A percentile compares a stretch with the other conserved stretches of the same genome.
Evolutionary conservation across 495 filamentous ascomycete species (phyloP).

Genomic region (Hypoxylon rickii): DNA sequence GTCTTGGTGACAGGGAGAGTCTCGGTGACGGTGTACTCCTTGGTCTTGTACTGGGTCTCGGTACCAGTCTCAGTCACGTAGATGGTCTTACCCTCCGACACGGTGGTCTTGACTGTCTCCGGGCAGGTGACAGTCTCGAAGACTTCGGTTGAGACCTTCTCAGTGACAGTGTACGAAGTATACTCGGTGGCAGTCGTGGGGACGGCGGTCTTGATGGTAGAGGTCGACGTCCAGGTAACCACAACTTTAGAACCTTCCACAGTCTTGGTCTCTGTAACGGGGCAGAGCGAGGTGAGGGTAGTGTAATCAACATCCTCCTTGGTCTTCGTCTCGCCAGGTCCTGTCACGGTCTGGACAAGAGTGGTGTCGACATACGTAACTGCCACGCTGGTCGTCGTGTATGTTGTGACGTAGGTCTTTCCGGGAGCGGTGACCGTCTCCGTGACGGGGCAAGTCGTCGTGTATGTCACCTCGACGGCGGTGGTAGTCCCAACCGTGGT

Average conservation of each 20-base stretch:
- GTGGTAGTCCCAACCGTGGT: conserved; percentile 42
- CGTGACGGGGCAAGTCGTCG: conserved; percentile 47
- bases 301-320: conserved; percentile 39
- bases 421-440: conserved; percentile 45
- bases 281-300: conserved; percentile 47
- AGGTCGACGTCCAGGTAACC: conserved; percentile 49
- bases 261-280: conserved; percentile 50
- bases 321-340: conserved; percentile 32
- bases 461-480: conserved; percentile 47
- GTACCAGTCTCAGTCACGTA: conserved; percentile 51
- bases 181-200: conserved; percentile 31
- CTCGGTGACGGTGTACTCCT: conserved; percentile 40
- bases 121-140: conserved; percentile 49
- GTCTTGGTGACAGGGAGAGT: conserved; percentile 45
- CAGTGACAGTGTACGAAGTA: conserved; percentile 42
- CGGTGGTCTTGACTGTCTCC: conserved; percentile 48
- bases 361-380: conserved; percentile 39
- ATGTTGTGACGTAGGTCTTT: conserved; percentile 48
- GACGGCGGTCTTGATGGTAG: conserved; percentile 37
- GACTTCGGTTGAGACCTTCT: conserved; percentile 46
- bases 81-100: conserved; percentile 45
- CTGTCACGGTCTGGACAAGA: conserved; percentile 33
- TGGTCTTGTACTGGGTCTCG: conserved; percentile 41
- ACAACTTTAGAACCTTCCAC: conserved; percentile 46
- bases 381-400: conserved; percentile 49